phyloP scores from a whole-genome alignment of 306 rosid genomes.

The Lathyrus sativus region DNA sequence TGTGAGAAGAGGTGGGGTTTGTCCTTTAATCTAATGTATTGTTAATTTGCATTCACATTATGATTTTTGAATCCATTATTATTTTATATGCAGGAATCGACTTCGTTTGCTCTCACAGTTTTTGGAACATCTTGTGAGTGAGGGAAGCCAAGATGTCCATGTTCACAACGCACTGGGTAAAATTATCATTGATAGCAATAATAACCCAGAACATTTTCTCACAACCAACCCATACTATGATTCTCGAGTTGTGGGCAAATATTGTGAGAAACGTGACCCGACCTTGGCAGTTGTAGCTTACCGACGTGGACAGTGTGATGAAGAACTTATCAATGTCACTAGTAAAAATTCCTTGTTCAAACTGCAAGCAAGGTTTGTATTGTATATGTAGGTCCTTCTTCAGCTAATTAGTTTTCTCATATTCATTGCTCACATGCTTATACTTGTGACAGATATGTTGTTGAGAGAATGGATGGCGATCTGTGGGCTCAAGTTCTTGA shows the following conservation, averaged over 20 bases:
- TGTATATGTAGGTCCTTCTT: slow-evolving; percentile 29
- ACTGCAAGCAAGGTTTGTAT: slow-evolving; percentile 93
- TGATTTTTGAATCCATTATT: slow-evolving; percentile 27
- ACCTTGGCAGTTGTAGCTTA: slow-evolving; percentile 97
- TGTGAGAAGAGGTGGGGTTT: slow-evolving; percentile 91
- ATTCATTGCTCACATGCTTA: slow-evolving; percentile 35
- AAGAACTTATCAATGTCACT: slow-evolving; percentile 90
- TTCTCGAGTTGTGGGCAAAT: slow-evolving; percentile 99
- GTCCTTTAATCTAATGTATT: slow-evolving; percentile 27
- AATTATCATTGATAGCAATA: slow-evolving; percentile 97
- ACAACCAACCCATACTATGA: slow-evolving; percentile 97
- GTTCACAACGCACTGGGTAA: slow-evolving; percentile 98
- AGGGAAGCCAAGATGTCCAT: slow-evolving; percentile 99
- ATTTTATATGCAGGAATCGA: slow-evolving; percentile 68
- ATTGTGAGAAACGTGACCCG: slow-evolving; percentile 99
- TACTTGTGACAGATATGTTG: slow-evolving; percentile 80
- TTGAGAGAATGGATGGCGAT: slow-evolving; percentile 96
- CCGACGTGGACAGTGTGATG: slow-evolving; percentile 96
- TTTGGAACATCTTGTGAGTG: slow-evolving; percentile 99
- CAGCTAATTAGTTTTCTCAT: slow-evolving; percentile 9
- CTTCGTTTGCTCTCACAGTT: slow-evolving; percentile 93
- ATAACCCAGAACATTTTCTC: slow-evolving; percentile 98
- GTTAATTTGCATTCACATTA: slow-evolving; percentile 6
- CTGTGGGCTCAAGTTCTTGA: slow-evolving; percentile 91
- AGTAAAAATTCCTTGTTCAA: slow-evolving; percentile 95